Base-by-base conservation (phyloP, 306 rosid genomes). In the Dryas drummondii region DNA sequence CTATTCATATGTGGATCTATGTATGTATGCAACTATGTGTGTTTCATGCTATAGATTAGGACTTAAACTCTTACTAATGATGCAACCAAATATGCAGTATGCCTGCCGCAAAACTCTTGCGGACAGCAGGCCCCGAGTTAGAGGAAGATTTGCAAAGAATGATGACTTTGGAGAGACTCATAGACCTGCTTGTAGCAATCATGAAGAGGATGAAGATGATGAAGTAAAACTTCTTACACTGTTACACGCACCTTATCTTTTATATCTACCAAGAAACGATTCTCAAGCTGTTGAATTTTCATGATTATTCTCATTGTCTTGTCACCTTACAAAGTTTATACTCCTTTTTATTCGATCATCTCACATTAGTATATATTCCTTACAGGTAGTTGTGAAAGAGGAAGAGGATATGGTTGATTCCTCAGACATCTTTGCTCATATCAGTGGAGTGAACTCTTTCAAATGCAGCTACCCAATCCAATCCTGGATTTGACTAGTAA, bases 361-460 rank as follows among this genome's bases (percentile, higher is more conserved):
- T 73, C 19, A 37, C 13, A 45, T 62, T 47, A 12, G n/a, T 78
- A 47, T 9, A 50, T 50, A 9, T 70, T 37, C 47, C 13, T 55
- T 71, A 44, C 93, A 96, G 98, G 91, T 88, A 68, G 90, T 84
- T 81, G 94, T 92, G 89, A 96, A 90, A 84, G 97, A 90, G 72
- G 98, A 92, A 81, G 98, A 90, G 55, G 94, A 89, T 48, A 84
- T 96, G 98, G 92, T 88, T 84, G 98, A 96, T 84, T 92, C 98
- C 72, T 90, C 99, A 50, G 99, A 92, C 72, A 92, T 96, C 59
- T 92, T 92, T 84, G 91, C 98, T 69, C 99, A 90, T 78, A 90
- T 96, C 73, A 92, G 96, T 89, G 99, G 99, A n/a, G 99, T 96
- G 78, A 96, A 96, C 90, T 92, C 99, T 73, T 96, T 96, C 91